These are phyloP conservation scores for Glycine tomentella DNA, from an alignment of 306 rosid species.

Conservation along the genomic window DNA sequence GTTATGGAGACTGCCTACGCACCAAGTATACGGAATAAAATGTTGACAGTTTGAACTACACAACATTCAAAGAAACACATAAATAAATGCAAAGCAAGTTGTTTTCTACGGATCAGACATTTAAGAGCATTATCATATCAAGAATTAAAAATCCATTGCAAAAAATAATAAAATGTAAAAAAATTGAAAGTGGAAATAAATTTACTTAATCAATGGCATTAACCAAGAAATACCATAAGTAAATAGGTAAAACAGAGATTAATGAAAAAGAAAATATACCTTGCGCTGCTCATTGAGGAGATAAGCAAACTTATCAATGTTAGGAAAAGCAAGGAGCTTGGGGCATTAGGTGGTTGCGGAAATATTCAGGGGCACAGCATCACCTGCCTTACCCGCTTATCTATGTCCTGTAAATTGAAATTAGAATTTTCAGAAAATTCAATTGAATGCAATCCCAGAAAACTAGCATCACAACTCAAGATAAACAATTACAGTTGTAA, in stretches of 20 bases:
- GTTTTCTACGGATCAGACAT: too few species aligned
- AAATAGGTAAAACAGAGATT: conserved; percentile 25
- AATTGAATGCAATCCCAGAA: conserved; percentile 17
- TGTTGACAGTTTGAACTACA: too few species aligned
- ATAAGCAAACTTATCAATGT: conserved; percentile 83
- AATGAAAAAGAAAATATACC: conserved; percentile 44
- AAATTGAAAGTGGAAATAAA: too few species aligned
- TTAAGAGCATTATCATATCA: too few species aligned
- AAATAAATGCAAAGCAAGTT: too few species aligned
- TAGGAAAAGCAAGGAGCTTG: conserved; percentile 88
- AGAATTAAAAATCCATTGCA: too few species aligned
- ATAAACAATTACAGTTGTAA: conserved; percentile 63
- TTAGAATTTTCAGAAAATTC: not conserved
- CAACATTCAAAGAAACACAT: too few species aligned
- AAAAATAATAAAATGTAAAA: too few species aligned
- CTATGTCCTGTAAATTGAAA: conserved; percentile 62
- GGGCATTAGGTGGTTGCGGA: conserved; percentile 95
- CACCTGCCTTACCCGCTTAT: conserved; percentile 85
- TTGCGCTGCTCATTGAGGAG: conserved; percentile 77
- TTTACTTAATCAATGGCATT: too few species aligned
- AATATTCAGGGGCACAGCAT: conserved; percentile 86
- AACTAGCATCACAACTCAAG: not conserved
- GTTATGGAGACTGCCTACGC: too few species aligned
- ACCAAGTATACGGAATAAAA: too few species aligned
- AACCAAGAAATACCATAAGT: too few species aligned